phyloP scores from a whole-genome alignment of 352 stramenopile species.

The Phytophthora fragariaefolia region DNA sequence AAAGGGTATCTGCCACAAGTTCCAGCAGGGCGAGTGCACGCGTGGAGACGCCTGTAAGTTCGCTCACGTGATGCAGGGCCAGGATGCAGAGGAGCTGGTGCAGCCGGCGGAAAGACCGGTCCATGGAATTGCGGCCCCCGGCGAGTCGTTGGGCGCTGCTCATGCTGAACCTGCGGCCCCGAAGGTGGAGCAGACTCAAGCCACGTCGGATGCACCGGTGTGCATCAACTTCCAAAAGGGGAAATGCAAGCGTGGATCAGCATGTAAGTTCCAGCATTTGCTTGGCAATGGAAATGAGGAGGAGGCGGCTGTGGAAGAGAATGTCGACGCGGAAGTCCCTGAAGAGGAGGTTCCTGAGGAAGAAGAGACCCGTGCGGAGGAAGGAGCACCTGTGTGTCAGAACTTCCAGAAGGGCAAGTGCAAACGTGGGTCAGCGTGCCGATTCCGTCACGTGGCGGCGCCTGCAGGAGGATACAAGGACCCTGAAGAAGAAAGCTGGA shows the following conservation, averaged over 20 bases:
- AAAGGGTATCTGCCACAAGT: slow-evolving; percentile 81
- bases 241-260: slow-evolving; percentile 68
- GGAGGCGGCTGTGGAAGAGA: slow-evolving; percentile 8
- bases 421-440: slow-evolving; percentile 66
- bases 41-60: slow-evolving; percentile 77
- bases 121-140: slow-evolving; percentile 26
- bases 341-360: slow-evolving; percentile 25
- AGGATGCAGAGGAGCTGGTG: slow-evolving; percentile 61
- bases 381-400: slow-evolving; percentile 60
- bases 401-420: slow-evolving; percentile 78
- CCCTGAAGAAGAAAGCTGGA: slow-evolving; percentile 28
- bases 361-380: slow-evolving; percentile 49
- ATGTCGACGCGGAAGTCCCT: background rate
- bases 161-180: slow-evolving; percentile 1
- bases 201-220: slow-evolving; percentile 55
- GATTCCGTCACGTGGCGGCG: slow-evolving; percentile 61
- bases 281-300: slow-evolving; percentile 18
- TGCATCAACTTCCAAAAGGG: slow-evolving; percentile 82
- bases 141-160: slow-evolving; percentile 31
- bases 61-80: slow-evolving; percentile 67
- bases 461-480: slow-evolving; percentile 17
- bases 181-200: slow-evolving; percentile 27
- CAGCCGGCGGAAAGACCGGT: slow-evolving; percentile 42
- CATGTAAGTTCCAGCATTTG: slow-evolving; percentile 70
- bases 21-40: slow-evolving; percentile 64